Conservation (phyloP, 2,329 filamentous ascomycete species). For the Aspergillus ochraceoroseus region DNA sequence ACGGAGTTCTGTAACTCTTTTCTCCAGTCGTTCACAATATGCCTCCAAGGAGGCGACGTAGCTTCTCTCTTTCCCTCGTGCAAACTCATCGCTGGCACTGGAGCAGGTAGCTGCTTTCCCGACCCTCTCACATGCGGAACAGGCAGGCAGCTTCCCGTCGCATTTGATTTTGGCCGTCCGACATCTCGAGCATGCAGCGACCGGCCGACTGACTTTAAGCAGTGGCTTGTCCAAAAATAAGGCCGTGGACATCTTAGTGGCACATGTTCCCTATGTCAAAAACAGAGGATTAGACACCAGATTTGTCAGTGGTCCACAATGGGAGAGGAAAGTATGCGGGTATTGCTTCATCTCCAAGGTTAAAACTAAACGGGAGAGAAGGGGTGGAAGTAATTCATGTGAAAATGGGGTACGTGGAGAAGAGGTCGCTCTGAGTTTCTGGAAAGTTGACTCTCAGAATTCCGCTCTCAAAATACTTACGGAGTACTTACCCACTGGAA, state of each 20-base stretch:
- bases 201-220: conserved; percentile 64
- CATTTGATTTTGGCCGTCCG: conserved; percentile 96
- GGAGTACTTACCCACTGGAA: too few species aligned
- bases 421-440: too few species aligned
- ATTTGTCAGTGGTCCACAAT: background rate
- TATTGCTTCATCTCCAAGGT: too few species aligned
- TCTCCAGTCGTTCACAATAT: conserved; percentile 81
- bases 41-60: conserved; percentile 96
- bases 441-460: too few species aligned
- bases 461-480: too few species aligned
- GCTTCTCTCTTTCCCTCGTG: conserved; percentile 88
- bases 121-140: conserved; percentile 89
- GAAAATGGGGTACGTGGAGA: too few species aligned
- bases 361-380: too few species aligned
- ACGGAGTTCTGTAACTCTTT: conserved; percentile 55
- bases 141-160: conserved; percentile 91
- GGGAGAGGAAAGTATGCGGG: background rate
- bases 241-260: conserved; percentile 30
- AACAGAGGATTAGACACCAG: background rate
- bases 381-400: too few species aligned
- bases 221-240: conserved; percentile 40
- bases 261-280: conserved; percentile 22
- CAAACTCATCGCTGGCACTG: conserved; percentile 92
- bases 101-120: conserved; percentile 84
- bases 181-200: conserved; percentile 75